phyloP scores from a whole-genome alignment of 225 moss, liverwort and hornwort genomes.

The Polytrichum commune region DNA sequence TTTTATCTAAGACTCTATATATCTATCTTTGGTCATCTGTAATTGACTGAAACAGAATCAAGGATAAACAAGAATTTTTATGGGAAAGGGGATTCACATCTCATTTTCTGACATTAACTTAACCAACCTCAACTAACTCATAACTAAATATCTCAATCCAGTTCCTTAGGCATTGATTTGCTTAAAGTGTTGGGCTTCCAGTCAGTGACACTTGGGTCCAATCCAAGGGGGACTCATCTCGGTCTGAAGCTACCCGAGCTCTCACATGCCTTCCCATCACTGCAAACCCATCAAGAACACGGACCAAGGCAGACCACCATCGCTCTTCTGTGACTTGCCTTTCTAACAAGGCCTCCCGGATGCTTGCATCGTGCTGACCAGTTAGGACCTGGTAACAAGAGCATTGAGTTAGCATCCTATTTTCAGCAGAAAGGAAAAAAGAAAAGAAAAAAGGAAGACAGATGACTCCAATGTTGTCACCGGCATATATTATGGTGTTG shows the following conservation, averaged over 20 bases:
- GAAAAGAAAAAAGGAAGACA: background rate
- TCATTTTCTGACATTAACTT: no score
- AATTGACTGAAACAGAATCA: no score
- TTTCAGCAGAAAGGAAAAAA: background rate
- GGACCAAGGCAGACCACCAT: conserved; percentile 49
- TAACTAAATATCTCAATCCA: no score
- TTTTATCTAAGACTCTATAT: no score
- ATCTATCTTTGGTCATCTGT: no score
- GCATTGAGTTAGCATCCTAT: conserved; percentile 1
- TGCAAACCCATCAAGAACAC: conserved; percentile 56
- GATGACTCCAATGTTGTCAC: background rate
- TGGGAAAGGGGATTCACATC: no score
- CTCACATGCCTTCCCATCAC: conserved; percentile 46
- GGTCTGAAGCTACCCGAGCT: conserved; percentile 25
- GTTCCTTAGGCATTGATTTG: no score
- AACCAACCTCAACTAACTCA: no score
- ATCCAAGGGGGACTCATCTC: conserved; percentile 34
- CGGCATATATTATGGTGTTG: no score
- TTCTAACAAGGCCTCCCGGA: conserved; percentile 36
- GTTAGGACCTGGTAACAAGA: conserved; percentile 38
- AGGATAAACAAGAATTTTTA: no score
- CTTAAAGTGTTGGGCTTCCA: conserved; percentile 27
- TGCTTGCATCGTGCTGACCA: conserved; percentile 47
- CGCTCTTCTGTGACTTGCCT: conserved; percentile 40
- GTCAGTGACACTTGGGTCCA: conserved; percentile 51